Conservation (phyloP, 176 grass and related monocot species). For the Stipa capillata region DNA sequence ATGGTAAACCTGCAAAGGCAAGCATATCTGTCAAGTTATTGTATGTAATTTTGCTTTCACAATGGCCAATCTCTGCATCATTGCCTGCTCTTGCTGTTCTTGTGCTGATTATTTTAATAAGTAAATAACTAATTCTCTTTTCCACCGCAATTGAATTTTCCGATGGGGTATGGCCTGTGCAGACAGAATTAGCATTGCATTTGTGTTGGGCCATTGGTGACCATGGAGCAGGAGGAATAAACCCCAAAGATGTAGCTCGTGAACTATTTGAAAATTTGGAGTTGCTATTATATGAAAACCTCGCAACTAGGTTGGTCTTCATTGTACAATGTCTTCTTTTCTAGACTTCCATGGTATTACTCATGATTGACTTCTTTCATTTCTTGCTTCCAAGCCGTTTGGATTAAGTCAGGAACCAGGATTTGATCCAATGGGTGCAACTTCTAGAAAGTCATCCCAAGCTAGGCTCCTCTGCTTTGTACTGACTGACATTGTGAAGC, state of each 20-base stretch:
- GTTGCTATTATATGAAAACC: slow-evolving; percentile 84
- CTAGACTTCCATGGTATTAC: neutral
- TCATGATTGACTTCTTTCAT: slow-evolving; percentile 28
- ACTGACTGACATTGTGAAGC: slow-evolving; percentile 82
- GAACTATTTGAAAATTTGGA: slow-evolving; percentile 93
- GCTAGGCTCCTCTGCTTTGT: slow-evolving; percentile 91
- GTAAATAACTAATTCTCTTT: neutral
- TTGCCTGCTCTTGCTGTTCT: neutral
- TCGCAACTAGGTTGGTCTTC: slow-evolving; percentile 66
- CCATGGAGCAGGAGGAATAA: slow-evolving; percentile 72
- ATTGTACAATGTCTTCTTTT: neutral
- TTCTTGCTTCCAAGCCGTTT: slow-evolving; percentile 50
- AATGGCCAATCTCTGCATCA: neutral
- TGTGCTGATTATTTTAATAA: neutral
- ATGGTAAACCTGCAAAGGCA: slow-evolving; percentile 85
- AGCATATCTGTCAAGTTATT: neutral
- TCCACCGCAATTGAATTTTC: neutral
- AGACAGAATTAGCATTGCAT: slow-evolving; percentile 92
- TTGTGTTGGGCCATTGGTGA: slow-evolving; percentile 97
- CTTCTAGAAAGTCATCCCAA: slow-evolving; percentile 68
- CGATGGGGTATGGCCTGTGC: neutral
- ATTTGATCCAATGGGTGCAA: slow-evolving; percentile 52
- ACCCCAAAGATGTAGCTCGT: slow-evolving; percentile 78
- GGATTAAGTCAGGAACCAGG: slow-evolving; percentile 62
- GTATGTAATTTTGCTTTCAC: neutral